A percentile compares a stretch with the other conserved stretches of the same genome.
phyloP scores from a whole-genome alignment of 2,329 filamentous ascomycete genomes.

The Polychaeton citri region DNA sequence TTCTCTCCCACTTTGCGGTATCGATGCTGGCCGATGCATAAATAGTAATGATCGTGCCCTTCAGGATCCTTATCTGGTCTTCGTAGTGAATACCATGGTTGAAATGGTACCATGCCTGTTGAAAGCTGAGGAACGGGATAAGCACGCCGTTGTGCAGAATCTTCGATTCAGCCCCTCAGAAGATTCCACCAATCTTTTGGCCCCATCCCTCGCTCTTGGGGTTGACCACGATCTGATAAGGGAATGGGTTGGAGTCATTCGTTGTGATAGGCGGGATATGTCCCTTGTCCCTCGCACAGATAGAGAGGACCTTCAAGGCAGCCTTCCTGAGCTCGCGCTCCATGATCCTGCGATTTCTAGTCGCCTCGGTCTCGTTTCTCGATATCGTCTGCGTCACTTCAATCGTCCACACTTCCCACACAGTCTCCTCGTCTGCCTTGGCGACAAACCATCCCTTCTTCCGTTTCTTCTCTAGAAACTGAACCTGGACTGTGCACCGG shows the following conservation, averaged over 20 bases:
- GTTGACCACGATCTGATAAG: conserved; percentile 83
- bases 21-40: no score
- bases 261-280: conserved; percentile 96
- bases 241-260: conserved; percentile 82
- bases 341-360: conserved; percentile 82
- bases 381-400: conserved; percentile 89
- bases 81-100: no score
- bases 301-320: conserved; percentile 1
- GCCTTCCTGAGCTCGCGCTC: conserved; percentile 57
- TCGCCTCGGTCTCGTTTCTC: conserved; percentile 72
- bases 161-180: no score
- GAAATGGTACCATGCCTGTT: no score
- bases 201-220: conserved; percentile 33
- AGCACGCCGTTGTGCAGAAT: no score
- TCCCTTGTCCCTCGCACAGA: conserved; percentile 65
- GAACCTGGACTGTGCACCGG: conserved; percentile 66
- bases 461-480: conserved; percentile 89
- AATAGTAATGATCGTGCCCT: no score
- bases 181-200: conserved; percentile 1
- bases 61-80: no score
- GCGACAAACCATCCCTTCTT: conserved; percentile 65
- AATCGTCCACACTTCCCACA: conserved; percentile 93
- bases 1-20: no score
- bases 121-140: no score
- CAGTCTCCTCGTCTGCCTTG: conserved; percentile 80